A percentile compares a stretch with the other conserved stretches of the same genome.
Conservation (phyloP, 305 asterid species). For the Solanum hybrid region DNA sequence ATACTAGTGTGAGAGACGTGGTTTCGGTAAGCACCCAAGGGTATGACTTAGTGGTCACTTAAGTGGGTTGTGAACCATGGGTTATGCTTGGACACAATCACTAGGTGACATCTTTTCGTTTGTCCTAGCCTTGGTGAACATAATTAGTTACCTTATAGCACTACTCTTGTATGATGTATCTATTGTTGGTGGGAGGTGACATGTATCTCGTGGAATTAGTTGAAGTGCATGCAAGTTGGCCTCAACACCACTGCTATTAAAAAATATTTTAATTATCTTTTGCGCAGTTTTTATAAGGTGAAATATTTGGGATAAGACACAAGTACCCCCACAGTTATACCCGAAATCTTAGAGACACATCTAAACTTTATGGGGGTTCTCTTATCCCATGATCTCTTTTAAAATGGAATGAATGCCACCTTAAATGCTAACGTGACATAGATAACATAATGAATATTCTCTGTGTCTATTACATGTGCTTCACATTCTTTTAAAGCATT, state of each 20-base stretch:
- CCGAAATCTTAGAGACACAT: neutral
- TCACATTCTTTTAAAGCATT: neutral
- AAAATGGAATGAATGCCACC: neutral
- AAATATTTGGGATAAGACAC: neutral
- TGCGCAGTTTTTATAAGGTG: neutral
- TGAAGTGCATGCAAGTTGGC: neutral
- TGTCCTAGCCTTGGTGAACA: neutral
- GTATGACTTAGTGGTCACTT: neutral
- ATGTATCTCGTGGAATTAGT: neutral
- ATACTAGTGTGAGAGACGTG: neutral
- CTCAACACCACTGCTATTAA: neutral
- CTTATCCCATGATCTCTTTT: neutral
- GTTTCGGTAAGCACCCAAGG: neutral
- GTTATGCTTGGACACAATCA: neutral
- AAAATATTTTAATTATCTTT: neutral
- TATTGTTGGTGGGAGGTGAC: neutral
- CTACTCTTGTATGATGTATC: neutral
- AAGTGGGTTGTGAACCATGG: neutral
- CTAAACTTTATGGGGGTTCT: neutral
- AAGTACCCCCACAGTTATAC: neutral
- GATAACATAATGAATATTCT: neutral
- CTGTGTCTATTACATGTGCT: neutral
- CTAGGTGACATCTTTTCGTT: neutral
- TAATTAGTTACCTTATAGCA: neutral
- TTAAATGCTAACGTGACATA: neutral